Evolutionary conservation across 768 basidiomycete genomes (phyloP).

Genomic region (Hypsizygus marmoreus): DNA sequence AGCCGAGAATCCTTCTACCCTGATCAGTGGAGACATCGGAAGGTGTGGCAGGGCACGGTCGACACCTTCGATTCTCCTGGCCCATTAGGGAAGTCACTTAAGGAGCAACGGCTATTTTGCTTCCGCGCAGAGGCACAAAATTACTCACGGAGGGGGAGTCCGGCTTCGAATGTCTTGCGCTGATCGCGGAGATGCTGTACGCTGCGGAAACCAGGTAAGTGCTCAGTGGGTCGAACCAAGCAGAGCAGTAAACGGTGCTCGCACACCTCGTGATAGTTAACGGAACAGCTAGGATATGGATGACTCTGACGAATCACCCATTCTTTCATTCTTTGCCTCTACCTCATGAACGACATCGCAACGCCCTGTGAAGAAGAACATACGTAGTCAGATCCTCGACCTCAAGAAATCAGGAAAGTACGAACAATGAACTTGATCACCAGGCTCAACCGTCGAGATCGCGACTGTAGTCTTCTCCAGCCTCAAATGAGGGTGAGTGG

Average conservation of each 20-base stretch:
- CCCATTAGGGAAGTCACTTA: too few species aligned
- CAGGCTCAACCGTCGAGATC: slow-evolving; percentile 59
- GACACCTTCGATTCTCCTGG: too few species aligned
- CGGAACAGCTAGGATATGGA: slow-evolving; percentile 59
- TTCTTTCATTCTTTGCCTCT: slow-evolving; percentile 47
- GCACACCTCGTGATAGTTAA: slow-evolving; percentile 52
- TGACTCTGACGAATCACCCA: slow-evolving; percentile 52
- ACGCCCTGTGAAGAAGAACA: slow-evolving; percentile 53
- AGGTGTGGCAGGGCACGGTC: too few species aligned
- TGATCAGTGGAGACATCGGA: too few species aligned
- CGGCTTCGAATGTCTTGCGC: slow-evolving; percentile 43
- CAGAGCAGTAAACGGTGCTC: not conserved
- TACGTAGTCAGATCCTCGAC: not conserved
- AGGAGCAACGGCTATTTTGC: too few species aligned
- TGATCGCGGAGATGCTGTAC: slow-evolving; percentile 51
- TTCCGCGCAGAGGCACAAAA: too few species aligned
- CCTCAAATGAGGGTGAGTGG: slow-evolving; percentile 62
- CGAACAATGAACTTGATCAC: slow-evolving; percentile 64
- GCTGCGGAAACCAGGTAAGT: slow-evolving; percentile 31
- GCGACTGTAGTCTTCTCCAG: slow-evolving; percentile 58
- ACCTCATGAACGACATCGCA: slow-evolving; percentile 61
- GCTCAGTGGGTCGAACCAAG: too few species aligned
- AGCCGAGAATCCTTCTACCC: too few species aligned
- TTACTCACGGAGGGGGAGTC: slow-evolving; percentile 57
- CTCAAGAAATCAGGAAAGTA: not conserved